A percentile compares a stretch with the other conserved stretches of the same genome.
Conservation (phyloP, 1,139 yeast genomes). For the Taphrina communis region DNA sequence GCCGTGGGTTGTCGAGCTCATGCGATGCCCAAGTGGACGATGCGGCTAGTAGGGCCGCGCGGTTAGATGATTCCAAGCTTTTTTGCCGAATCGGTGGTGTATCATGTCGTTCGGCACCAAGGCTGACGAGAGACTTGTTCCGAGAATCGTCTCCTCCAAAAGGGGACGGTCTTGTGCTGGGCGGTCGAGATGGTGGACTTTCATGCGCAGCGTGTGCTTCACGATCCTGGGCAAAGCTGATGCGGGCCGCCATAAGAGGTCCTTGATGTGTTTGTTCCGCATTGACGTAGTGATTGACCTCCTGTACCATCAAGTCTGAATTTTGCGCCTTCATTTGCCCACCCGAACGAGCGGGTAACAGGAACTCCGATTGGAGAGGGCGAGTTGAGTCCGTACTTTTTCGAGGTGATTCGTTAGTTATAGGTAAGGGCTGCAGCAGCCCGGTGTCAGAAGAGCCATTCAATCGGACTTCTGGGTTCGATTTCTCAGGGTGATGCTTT, state of each 20-base stretch:
- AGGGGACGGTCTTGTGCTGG: conserved; percentile 12
- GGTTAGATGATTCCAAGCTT: conserved; percentile 14
- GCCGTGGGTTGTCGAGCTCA: conserved; percentile 33
- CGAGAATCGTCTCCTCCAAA: conserved; percentile 9
- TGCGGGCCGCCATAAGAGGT: conserved; percentile 28
- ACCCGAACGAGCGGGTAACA: conserved; percentile 26
- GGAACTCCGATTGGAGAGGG: conserved; percentile 21
- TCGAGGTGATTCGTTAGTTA: not conserved
- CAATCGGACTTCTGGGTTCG: not conserved
- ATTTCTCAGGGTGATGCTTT: not conserved
- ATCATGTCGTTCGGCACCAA: conserved; percentile 8
- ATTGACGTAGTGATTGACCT: conserved; percentile 24
- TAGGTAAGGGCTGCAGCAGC: conserved; percentile 10
- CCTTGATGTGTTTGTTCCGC: conserved; percentile 24
- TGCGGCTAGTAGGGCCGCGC: conserved; percentile 35
- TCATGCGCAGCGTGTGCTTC: conserved; percentile 23
- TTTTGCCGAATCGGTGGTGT: conserved; percentile 14
- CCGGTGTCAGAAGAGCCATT: not conserved
- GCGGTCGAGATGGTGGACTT: conserved; percentile 23
- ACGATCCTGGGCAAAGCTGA: conserved; percentile 36
- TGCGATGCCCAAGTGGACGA: conserved; percentile 32
- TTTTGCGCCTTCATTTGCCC: conserved; percentile 1
- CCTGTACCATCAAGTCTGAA: conserved; percentile 23
- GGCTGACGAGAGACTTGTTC: conserved; percentile 15
- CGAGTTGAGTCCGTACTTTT: conserved; percentile 20